These are phyloP conservation scores for Suillus lakei DNA, from an alignment of 768 basidiomycete species.

Conservation along the genomic window DNA sequence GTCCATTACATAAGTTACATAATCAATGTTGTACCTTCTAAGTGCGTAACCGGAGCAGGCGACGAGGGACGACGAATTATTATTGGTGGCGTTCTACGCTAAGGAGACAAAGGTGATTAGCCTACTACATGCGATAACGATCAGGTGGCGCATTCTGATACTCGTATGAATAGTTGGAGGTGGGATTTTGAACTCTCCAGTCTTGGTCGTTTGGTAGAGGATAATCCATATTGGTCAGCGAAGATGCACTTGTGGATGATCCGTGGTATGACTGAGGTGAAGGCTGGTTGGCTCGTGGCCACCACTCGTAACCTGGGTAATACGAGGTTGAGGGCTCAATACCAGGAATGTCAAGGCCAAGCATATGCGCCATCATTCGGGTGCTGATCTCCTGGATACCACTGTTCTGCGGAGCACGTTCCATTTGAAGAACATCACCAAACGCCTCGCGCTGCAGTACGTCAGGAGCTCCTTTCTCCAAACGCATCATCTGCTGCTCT, in stretches of 20 bases:
- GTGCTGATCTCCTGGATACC: constrained; percentile 69
- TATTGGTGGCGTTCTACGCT: constrained; percentile 8
- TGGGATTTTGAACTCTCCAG: constrained; percentile 24
- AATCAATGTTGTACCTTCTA: constrained; percentile 18
- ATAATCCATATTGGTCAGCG: constrained; percentile 24
- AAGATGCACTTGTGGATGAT: constrained; percentile 10
- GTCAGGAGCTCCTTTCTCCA: constrained; percentile 56
- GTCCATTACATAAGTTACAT: constrained; percentile 35
- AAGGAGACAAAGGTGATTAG: background rate
- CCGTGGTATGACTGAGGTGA: constrained; percentile 19
- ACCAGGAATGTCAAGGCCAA: constrained; percentile 68
- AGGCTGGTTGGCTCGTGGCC: constrained; percentile 47
- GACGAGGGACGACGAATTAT: background rate
- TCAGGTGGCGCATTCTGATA: constrained; percentile 21
- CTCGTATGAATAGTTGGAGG: constrained; percentile 24
- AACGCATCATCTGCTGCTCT: constrained; percentile 67
- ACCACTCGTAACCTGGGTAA: constrained; percentile 65
- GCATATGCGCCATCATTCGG: constrained; percentile 74
- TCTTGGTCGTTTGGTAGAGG: constrained; percentile 14
- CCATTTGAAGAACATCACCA: constrained; percentile 29
- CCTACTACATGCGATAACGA: constrained; percentile 27
- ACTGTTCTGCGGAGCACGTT: constrained; percentile 24
- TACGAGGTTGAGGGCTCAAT: constrained; percentile 58
- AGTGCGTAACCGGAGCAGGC: background rate
- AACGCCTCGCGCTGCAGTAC: constrained; percentile 49